These are phyloP conservation scores for Ogataea haglerorum DNA, from an alignment of 805 yeast genomes.

Conservation along the genomic window DNA sequence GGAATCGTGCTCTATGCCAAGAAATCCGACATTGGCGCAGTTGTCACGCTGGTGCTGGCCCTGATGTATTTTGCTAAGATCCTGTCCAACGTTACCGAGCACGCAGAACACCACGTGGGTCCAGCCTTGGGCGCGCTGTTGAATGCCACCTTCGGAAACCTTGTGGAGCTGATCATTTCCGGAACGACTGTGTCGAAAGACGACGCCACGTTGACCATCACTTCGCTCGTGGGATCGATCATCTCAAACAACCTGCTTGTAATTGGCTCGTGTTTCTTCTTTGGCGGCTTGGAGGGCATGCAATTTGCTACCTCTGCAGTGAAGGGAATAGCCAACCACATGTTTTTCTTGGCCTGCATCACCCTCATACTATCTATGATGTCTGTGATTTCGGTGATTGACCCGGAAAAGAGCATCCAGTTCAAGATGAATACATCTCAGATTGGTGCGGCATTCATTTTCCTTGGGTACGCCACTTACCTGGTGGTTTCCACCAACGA, in stretches of 20 bases:
- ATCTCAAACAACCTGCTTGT: constrained; percentile 17
- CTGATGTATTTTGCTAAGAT: constrained; percentile 18
- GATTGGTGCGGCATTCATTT: constrained; percentile 16
- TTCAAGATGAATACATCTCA: constrained; percentile 17
- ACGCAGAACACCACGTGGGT: constrained; percentile 18
- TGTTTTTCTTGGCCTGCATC: constrained; percentile 11
- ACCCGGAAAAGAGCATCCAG: constrained; percentile 6
- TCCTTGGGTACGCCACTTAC: constrained; percentile 10
- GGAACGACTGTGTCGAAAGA: constrained; percentile 18
- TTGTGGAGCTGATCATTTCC: constrained; percentile 16
- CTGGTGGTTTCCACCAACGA: constrained; percentile 15
- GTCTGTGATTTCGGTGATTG: constrained; percentile 17
- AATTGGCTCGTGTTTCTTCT: constrained; percentile 17
- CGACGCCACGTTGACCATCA: constrained; percentile 17
- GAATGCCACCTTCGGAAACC: constrained; percentile 16
- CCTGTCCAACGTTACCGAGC: constrained; percentile 16
- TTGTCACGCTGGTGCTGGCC: constrained; percentile 14
- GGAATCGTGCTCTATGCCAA: constrained; percentile 14
- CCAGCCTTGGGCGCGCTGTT: constrained; percentile 16
- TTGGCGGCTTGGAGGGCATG: constrained; percentile 15
- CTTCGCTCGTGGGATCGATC: constrained; percentile 15
- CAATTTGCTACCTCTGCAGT: constrained; percentile 5
- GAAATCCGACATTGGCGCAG: constrained; percentile 13
- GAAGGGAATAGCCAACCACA: constrained; percentile 11
- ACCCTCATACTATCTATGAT: constrained; percentile 8